A percentile compares a stretch with the other conserved stretches of the same genome.
phyloP scores from a whole-genome alignment of 2,329 filamentous ascomycete species.

The Pseudodiploospora longispora region DNA sequence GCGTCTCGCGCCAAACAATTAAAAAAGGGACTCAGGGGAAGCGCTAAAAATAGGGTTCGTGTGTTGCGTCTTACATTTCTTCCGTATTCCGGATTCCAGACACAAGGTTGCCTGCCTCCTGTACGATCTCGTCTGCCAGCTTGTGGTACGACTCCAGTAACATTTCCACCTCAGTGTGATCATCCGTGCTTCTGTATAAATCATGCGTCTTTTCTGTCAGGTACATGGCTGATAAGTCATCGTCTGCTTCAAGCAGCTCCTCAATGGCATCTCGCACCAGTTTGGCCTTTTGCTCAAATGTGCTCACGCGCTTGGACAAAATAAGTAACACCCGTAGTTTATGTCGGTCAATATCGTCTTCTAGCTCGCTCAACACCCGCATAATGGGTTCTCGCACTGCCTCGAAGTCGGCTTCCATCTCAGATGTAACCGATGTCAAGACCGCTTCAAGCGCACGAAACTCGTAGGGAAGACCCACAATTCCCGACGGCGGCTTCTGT shows the following conservation, averaged over 20 bases:
- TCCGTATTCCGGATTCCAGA: slow-evolving; percentile 96
- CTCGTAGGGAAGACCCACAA: slow-evolving; percentile 76
- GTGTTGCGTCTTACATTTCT: slow-evolving; percentile 65
- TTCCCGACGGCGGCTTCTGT: slow-evolving; percentile 55
- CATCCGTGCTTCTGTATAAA: slow-evolving; percentile 64
- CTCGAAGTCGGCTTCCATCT: slow-evolving; percentile 90
- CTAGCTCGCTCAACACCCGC: slow-evolving; percentile 76
- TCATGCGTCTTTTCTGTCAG: slow-evolving; percentile 79
- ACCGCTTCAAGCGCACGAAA: slow-evolving; percentile 94
- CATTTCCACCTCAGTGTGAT: slow-evolving; percentile 96
- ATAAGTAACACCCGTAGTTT: slow-evolving; percentile 87
- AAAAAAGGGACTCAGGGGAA: not conserved
- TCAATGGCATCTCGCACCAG: slow-evolving; percentile 92
- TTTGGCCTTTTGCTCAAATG: slow-evolving; percentile 94
- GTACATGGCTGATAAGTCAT: slow-evolving; percentile 93
- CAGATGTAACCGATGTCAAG: slow-evolving; percentile 84
- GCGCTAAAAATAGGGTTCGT: not conserved
- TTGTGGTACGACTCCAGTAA: slow-evolving; percentile 96
- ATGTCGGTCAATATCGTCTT: slow-evolving; percentile 94
- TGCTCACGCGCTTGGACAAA: slow-evolving; percentile 89
- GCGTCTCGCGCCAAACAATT: not conserved
- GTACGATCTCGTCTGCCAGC: slow-evolving; percentile 94
- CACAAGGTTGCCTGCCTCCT: slow-evolving; percentile 86
- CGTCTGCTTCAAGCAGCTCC: slow-evolving; percentile 90
- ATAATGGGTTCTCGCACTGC: slow-evolving; percentile 89